Conservation (phyloP, 1,139 yeast genomes). For the Scheffersomyces stambukii region DNA sequence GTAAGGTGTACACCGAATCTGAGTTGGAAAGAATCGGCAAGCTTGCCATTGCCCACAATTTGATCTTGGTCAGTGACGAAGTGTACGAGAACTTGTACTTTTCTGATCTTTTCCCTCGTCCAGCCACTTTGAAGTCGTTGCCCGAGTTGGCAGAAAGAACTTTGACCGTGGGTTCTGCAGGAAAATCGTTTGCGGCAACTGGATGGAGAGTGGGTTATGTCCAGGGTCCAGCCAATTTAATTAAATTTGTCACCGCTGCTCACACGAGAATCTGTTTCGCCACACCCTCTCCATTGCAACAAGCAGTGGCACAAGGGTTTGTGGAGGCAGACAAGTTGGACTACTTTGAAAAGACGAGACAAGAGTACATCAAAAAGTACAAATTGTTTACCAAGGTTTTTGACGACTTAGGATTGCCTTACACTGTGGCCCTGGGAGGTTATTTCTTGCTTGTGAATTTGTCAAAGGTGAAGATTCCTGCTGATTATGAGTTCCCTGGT, state of each 20-base stretch:
- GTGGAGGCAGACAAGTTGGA: conserved; percentile 52
- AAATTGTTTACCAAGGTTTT: conserved; percentile 68
- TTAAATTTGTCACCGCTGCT: conserved; percentile 81
- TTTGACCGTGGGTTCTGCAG: conserved; percentile 92
- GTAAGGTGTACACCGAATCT: conserved; percentile 74
- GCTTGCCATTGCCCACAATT: conserved; percentile 76
- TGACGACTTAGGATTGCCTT: conserved; percentile 83
- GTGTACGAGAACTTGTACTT: conserved; percentile 89
- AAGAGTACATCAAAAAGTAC: conserved; percentile 66
- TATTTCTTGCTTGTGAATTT: conserved; percentile 88
- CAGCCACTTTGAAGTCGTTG: conserved; percentile 64
- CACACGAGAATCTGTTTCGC: conserved; percentile 91
- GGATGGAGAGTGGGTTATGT: conserved; percentile 99
- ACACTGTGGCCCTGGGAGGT: conserved; percentile 89
- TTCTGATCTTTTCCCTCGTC: conserved; percentile 65
- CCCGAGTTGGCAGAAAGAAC: conserved; percentile 79
- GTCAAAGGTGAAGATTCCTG: conserved; percentile 74
- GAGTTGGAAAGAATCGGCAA: conserved; percentile 76
- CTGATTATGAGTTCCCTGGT: conserved; percentile 65
- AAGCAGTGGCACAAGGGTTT: conserved; percentile 81
- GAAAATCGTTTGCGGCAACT: conserved; percentile 95
- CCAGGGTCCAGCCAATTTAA: conserved; percentile 77
- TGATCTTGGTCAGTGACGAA: conserved; percentile 83
- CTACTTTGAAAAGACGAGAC: conserved; percentile 68
- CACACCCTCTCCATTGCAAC: conserved; percentile 91